Evolutionary conservation across 306 rosid genomes (phyloP), one percentile per base, ranked within the genome.

Genomic region (Glycine latifolia): DNA sequence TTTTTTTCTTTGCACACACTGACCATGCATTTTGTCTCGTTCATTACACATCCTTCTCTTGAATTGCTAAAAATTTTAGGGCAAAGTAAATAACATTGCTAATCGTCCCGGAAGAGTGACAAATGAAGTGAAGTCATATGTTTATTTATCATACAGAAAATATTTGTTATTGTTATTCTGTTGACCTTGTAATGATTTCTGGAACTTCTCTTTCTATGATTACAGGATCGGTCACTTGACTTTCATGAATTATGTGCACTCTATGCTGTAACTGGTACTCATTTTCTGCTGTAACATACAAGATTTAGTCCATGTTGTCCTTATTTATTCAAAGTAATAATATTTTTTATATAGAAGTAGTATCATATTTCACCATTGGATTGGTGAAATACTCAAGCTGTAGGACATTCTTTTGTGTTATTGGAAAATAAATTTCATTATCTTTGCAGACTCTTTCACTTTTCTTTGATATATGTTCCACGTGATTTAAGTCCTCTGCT

Each of bases 201-300:
- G 54, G 90, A 80, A 74, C 79, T 75, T 80, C 79, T 76, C 48
- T 63, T 82, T 85, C 77, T 84, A 12, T 83, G 74, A 88, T 84
- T 88, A 82, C 98, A 95, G 99, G 99, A 95, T 60, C 93, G 97
- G 41, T 95, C 97, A n/a, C 97, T 95, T 58, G 99, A 95, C 87
- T 95, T 95, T 80, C 91, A 93, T n/a, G 97, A 91, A 80, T 89
- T 95, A 87, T 95, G 99, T 82, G 99, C 99, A 46, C 90, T 95
- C 60, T 95, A 95, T 70, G 99, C 99, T 82, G 90, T 91, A 67
- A 93, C 98, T 10, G 99, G 99, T 95, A 93, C 86, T 87, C 83
- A 79, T 86, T 89, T 86, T 85, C 78, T 73, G 53, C 81, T 10
- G 35, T 71, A 86, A 81, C 63, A 6, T 70, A 68, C 75, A 71